phyloP scores from a whole-genome alignment of 1,284 basidiomycete genomes.

The Jaminaea rosea region DNA sequence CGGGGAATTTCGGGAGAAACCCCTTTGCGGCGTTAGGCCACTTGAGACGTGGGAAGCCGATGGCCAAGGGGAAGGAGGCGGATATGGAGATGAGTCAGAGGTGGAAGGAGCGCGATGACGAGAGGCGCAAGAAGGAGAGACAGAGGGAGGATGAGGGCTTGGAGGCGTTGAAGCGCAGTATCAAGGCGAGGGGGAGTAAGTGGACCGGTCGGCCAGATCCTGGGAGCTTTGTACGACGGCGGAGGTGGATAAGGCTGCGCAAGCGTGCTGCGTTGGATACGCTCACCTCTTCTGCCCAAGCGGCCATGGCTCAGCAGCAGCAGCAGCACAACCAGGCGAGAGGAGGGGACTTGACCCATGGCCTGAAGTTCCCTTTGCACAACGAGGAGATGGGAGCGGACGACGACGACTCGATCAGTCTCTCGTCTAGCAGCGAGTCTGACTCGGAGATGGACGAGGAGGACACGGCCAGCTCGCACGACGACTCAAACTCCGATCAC shows the following conservation, averaged over 20 bases:
- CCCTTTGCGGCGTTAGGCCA: conserved; percentile 20
- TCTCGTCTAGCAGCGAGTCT: conserved; percentile 1
- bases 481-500: neutral
- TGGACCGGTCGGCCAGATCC: conserved; percentile 33
- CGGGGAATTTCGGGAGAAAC: conserved; percentile 31
- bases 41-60: conserved; percentile 17
- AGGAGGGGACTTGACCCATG: no score
- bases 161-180: conserved; percentile 37
- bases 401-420: neutral
- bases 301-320: neutral
- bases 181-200: conserved; percentile 23
- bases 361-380: neutral
- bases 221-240: conserved; percentile 37
- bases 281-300: neutral
- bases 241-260: conserved; percentile 42
- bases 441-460: conserved; percentile 14
- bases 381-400: neutral
- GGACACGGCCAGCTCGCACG: conserved; percentile 8
- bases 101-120: conserved; percentile 2
- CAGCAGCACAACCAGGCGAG: neutral
- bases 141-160: conserved; percentile 36
- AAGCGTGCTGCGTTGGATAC: conserved; percentile 9
- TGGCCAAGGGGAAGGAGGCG: conserved; percentile 15
- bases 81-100: conserved; percentile 26
- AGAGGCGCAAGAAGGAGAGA: conserved; percentile 22